Conservation (phyloP, 306 rosid species). For the Vigna mungo region DNA sequence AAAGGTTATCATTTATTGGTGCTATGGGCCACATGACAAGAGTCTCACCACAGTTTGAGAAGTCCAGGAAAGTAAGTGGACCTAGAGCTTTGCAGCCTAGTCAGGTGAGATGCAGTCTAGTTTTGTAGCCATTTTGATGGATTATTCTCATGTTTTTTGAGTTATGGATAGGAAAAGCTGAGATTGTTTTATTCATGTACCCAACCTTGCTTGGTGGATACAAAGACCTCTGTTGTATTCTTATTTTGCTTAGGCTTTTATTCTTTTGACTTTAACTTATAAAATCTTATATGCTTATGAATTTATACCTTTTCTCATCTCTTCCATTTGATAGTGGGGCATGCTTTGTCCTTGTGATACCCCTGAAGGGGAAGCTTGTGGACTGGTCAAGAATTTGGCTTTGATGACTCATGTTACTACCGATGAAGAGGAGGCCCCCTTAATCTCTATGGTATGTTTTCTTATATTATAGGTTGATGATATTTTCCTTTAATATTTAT, state of each 20-base stretch:
- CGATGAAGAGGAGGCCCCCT: constrained; percentile 85
- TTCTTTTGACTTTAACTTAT: background rate
- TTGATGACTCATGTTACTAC: constrained; percentile 98
- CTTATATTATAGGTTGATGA: constrained; percentile 25
- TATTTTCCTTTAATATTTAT: constrained; percentile 1
- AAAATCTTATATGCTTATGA: constrained; percentile 2
- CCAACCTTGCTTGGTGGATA: background rate
- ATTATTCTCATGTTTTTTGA: background rate
- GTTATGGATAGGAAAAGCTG: background rate
- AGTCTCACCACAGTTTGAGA: constrained; percentile 91
- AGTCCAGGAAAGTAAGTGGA: constrained; percentile 53
- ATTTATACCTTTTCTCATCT: constrained; percentile 24
- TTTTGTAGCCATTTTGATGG: background rate
- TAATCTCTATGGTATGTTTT: constrained; percentile 69
- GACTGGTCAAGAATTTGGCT: constrained; percentile 93
- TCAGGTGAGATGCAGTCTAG: constrained; percentile 1
- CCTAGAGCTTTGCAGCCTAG: constrained; percentile 30
- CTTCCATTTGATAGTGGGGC: constrained; percentile 75
- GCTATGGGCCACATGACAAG: constrained; percentile 69
- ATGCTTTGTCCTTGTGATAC: constrained; percentile 99
- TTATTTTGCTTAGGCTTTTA: constrained; percentile 15
- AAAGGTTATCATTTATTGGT: constrained; percentile 70
- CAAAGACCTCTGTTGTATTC: background rate
- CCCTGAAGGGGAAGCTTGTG: constrained; percentile 97
- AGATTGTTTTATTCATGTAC: background rate